These are phyloP conservation scores for Globisporangium spinosum DNA, from an alignment of 352 stramenopile species.

Conservation along the genomic window DNA sequence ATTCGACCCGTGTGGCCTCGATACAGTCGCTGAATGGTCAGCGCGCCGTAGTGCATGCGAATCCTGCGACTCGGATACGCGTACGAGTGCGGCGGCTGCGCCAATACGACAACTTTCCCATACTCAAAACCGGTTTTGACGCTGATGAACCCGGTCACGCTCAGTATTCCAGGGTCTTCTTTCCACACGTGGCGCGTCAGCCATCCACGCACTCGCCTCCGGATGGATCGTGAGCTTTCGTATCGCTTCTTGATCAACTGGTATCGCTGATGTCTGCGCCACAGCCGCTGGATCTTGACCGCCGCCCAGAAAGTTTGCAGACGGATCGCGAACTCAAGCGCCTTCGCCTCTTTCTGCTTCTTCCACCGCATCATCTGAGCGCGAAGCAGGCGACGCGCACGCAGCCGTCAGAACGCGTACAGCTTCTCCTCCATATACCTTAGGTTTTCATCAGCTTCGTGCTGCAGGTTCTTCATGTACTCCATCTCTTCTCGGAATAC, in stretches of 20 bases:
- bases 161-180: constrained; percentile 49
- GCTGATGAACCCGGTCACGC: constrained; percentile 39
- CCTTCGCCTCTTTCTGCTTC: constrained; percentile 26
- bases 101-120: constrained; percentile 36
- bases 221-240: constrained; percentile 40
- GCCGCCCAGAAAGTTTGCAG: constrained; percentile 45
- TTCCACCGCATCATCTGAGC: constrained; percentile 42
- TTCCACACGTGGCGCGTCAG: constrained; percentile 64
- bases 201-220: constrained; percentile 57
- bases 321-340: constrained; percentile 27
- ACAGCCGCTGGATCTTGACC: constrained; percentile 61
- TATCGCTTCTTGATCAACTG: constrained; percentile 47
- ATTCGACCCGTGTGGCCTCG: constrained; percentile 53
- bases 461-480: constrained; percentile 48
- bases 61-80: constrained; percentile 42
- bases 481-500: constrained; percentile 51
- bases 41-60: constrained; percentile 30
- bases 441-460: constrained; percentile 38
- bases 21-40: constrained; percentile 51
- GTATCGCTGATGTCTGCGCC: constrained; percentile 45
- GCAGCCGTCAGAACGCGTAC: constrained; percentile 39
- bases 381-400: constrained; percentile 46
- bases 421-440: constrained; percentile 45
- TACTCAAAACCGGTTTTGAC: constrained; percentile 42
- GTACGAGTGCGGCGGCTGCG: constrained; percentile 46